Base-by-base conservation (phyloP, 768 basidiomycete species). In the Cystobasidium ongulense region DNA sequence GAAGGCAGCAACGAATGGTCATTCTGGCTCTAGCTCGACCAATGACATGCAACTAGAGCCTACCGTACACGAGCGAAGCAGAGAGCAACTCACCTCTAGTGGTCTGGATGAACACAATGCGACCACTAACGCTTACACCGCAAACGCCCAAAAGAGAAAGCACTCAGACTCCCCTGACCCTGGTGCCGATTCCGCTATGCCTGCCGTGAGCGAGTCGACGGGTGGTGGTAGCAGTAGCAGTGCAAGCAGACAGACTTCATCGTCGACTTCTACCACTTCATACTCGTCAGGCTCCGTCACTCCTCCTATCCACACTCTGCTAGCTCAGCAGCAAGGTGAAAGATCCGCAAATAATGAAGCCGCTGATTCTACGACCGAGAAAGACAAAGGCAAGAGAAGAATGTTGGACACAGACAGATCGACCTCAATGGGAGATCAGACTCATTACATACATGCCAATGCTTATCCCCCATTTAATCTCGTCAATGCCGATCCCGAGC, bases 401-500 rank as follows among this genome's bases (percentile, higher is more conserved):
- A 35, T 53, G 39, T 43, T 68, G 13, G 66, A 64, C 15, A 38
- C 63, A 13, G 57, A 64, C 27, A 64, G 63, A 23, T 13, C 23
- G 5, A 13, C 63, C 38, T 13, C 33, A 46, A 36, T 36, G 11
- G 43, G 31, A n/a, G n/a, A 64, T 11, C 63, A 64, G n/a, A 61
- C 31, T 64, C 63, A 39, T 29, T 46, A 13, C 46, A 46, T 68
- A 23, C 50, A 39, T 36, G 63, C 63, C 18, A 64, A 64, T 46
- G 4, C 66, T 4, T 68, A 68, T 27, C 66, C 66, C 13, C 66
- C 66, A 13, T 50, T 68, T 43, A 50, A 68, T 39, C 36, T 68
- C 29, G 66, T 35, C 13, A 68, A 68, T 50, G 50, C 39, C 17
- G 66, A 68, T 68, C 66, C 66, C 18, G 43, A 50, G 36, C 66